Evolutionary conservation across 2,329 filamentous ascomycete species (phyloP), one percentile per base, ranked within the genome.

Genomic region (Fusarium longipes): DNA sequence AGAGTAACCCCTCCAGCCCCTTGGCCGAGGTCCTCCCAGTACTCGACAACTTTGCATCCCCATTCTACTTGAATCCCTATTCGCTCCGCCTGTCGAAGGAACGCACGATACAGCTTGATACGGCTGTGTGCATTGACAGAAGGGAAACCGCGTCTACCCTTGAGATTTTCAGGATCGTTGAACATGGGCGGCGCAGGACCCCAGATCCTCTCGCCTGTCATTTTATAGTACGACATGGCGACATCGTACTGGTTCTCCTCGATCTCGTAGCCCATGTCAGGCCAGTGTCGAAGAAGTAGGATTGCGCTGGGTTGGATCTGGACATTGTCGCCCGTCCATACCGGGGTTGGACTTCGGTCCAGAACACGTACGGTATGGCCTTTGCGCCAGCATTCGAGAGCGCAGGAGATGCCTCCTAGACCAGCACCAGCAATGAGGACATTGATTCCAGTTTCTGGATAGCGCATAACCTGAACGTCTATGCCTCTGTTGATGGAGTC

Each of bases 141-240:
- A 0, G 64, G 64, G 10, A 67, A 67, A 0, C 64, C 64, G 0
- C 52, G 60, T 22, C 63, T 30, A 0, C 58, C 58, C 0, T 29
- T 27, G 1, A 67, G 25, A 20, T 67, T 25, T 48, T 67, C 52
- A 2, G 64, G 58, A 9, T 67, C 64, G 3, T 67, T 67, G 32
- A 67, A 67, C 64, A 67, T 67, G 1, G 64, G 64, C 5, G 64
- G 64, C 1, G 63, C 64, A 22, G 64, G 64, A 8, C 64, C 64
- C 64, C 64, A 67, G 24, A 67, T 67, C 0, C 48, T 44, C 12
- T 67, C 64, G 15, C 64, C 64, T 0, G 38, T 67, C 12, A 67
- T 63, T 18, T 49, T 67, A 5, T 65, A 67, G n/a, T 67, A 67
- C 2, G 64, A 67, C 64, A 67, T 67, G 9, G 60, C 63, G 1